phyloP scores from a whole-genome alignment of 2,329 filamentous ascomycete species.

The Chaetothyriales sp. region DNA sequence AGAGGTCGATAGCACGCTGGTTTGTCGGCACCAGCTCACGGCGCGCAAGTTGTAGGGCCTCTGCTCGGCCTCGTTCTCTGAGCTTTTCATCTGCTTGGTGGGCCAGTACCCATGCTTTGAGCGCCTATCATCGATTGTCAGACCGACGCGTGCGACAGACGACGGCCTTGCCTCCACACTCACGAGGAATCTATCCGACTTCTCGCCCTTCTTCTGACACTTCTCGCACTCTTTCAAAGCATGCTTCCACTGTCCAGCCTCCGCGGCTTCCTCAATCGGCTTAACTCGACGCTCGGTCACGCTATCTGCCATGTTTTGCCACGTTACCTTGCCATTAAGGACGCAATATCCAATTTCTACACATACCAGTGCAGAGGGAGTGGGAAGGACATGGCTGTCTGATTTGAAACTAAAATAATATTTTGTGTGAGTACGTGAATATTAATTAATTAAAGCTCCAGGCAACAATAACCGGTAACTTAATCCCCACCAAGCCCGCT shows the following conservation, averaged over 20 bases:
- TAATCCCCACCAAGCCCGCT: background rate
- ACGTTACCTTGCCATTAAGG: background rate
- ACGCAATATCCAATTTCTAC: background rate
- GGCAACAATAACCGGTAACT: background rate
- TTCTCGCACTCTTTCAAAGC: constrained; percentile 38
- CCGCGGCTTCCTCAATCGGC: constrained; percentile 37
- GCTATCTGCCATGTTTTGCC: constrained; percentile 12
- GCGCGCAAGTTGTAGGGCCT: constrained; percentile 31
- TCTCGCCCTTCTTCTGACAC: constrained; percentile 42
- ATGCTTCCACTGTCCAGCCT: constrained; percentile 35
- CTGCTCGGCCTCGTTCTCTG: constrained; percentile 29
- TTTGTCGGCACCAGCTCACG: constrained; percentile 9
- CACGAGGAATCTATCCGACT: constrained; percentile 24
- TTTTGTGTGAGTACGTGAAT: background rate
- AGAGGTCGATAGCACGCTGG: constrained; percentile 24
- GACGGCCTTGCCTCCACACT: background rate
- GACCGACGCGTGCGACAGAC: background rate
- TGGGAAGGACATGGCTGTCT: background rate
- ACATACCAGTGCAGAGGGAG: background rate
- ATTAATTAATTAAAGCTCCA: background rate
- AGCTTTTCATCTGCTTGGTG: constrained; percentile 29
- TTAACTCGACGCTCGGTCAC: constrained; percentile 28
- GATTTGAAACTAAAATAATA: background rate
- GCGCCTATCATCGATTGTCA: constrained; percentile 10
- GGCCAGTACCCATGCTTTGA: constrained; percentile 18